Percentiles rank a stretch among this genome's conserved stretches.
phyloP scores from a whole-genome alignment of 2,329 filamentous ascomycete species.

The Chrysoporthe deuterocubensis region DNA sequence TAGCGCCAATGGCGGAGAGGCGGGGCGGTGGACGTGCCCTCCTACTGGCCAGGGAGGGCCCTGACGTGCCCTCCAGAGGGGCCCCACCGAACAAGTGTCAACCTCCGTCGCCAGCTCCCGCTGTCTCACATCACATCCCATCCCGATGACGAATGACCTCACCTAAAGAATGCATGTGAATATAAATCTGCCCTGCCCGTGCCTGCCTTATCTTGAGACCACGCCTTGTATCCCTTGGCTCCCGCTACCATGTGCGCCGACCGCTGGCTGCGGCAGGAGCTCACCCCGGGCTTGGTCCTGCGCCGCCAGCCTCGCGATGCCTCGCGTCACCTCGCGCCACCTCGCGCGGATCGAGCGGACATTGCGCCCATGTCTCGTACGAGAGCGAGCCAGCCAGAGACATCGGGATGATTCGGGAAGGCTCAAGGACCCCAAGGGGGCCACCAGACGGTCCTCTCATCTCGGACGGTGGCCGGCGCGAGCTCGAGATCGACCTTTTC shows the following conservation, averaged over 20 bases:
- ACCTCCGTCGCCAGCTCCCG: not conserved
- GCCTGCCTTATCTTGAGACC: not conserved
- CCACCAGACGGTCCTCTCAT: constrained; percentile 10
- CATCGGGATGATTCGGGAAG: constrained; percentile 1
- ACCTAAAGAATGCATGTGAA: not conserved
- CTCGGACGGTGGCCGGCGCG: constrained; percentile 6
- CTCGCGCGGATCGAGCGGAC: not conserved
- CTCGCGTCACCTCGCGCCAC: not conserved
- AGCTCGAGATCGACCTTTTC: not conserved
- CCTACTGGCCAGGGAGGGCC: not conserved
- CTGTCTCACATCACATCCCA: not conserved
- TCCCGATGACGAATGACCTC: constrained; percentile 1
- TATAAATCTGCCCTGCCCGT: not conserved
- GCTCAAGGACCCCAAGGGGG: not conserved
- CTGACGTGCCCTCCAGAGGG: not conserved
- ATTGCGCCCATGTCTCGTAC: not conserved
- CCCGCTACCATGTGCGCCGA: not conserved
- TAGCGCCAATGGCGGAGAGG: not conserved
- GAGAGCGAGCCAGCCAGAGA: not conserved
- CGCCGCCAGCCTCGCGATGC: not conserved
- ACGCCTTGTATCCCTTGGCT: not conserved
- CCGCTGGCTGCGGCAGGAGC: not conserved
- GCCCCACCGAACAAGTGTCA: not conserved
- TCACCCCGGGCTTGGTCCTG: not conserved
- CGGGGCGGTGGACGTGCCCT: not conserved